Evolutionary conservation across 768 basidiomycete genomes (phyloP).

Genomic region (Suillus americanus): DNA sequence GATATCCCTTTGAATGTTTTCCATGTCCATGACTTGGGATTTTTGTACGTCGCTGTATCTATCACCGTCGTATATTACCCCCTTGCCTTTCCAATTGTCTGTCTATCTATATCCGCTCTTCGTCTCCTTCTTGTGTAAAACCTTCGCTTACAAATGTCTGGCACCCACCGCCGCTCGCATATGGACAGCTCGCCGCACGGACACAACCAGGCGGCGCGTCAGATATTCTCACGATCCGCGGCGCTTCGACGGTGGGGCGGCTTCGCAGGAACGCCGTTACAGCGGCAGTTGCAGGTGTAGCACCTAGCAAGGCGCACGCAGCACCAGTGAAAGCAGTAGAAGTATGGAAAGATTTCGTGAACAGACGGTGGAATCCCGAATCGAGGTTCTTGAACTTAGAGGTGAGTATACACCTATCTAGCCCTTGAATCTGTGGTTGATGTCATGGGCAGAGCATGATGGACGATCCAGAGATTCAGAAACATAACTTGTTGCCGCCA

Average conservation of each 20-base stretch:
- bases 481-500: constrained; percentile 68
- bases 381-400: constrained; percentile 77
- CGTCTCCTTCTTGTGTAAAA: constrained; percentile 28
- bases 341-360: constrained; percentile 74
- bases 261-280: constrained; percentile 61
- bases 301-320: constrained; percentile 17
- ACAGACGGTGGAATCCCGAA: constrained; percentile 70
- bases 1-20: constrained; percentile 18
- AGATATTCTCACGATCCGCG: constrained; percentile 64
- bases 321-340: constrained; percentile 48
- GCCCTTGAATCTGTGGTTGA: neutral
- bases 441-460: constrained; percentile 60
- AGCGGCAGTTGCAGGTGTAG: constrained; percentile 12
- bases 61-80: constrained; percentile 2
- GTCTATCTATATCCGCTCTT: constrained; percentile 17
- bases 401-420: constrained; percentile 45
- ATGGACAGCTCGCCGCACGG: constrained; percentile 41
- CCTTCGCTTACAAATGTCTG: constrained; percentile 18
- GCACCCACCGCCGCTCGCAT: constrained; percentile 26
- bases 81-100: constrained; percentile 1
- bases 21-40: constrained; percentile 7
- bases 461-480: constrained; percentile 74
- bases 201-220: constrained; percentile 37
- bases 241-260: constrained; percentile 58
- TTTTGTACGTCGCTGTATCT: constrained; percentile 6